Evolutionary conservation across 192 early-diverging fungal genomes (phyloP).

Genomic region (Blastocladiella britannica): DNA sequence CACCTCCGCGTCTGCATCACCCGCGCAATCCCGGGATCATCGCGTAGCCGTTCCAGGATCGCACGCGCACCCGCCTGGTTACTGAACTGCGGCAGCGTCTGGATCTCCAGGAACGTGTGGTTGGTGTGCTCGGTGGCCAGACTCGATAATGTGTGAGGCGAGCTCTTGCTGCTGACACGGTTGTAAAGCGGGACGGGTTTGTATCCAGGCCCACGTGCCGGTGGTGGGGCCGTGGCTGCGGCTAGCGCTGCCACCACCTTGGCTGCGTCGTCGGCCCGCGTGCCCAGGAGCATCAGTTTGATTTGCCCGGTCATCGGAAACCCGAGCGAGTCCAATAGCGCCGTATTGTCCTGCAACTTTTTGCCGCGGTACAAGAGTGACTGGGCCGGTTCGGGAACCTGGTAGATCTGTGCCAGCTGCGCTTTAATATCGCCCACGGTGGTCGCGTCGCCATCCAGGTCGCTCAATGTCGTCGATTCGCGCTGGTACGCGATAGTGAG

Average conservation of each 20-base stretch:
- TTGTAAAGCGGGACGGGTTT: constrained; percentile 2
- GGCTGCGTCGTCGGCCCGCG: constrained; percentile 12
- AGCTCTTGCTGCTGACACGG: neutral
- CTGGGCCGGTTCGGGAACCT: constrained; percentile 16
- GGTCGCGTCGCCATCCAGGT: neutral
- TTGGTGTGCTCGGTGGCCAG: constrained; percentile 6
- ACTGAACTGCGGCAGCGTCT: constrained; percentile 32
- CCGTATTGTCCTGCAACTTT: constrained; percentile 6
- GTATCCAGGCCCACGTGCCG: neutral
- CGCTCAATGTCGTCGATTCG: neutral
- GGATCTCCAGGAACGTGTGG: constrained; percentile 36
- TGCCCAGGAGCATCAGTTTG: constrained; percentile 36
- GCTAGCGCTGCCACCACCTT: constrained; percentile 11
- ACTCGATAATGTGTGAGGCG: no score
- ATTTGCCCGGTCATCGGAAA: constrained; percentile 9
- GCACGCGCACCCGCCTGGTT: constrained; percentile 25
- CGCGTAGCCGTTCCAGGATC: constrained; percentile 40
- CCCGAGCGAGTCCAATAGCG: constrained; percentile 4
- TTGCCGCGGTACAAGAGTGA: constrained; percentile 22
- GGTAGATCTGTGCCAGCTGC: constrained; percentile 11
- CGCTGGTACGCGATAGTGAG: neutral
- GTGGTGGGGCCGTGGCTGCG: constrained; percentile 1
- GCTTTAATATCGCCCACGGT: constrained; percentile 21
- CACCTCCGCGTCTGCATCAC: constrained; percentile 40
- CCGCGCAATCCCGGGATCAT: constrained; percentile 34